Percentiles rank a stretch among this genome's conserved stretches.
phyloP scores from a whole-genome alignment of 306 rosid genomes.

The Cicer chorassanicum region DNA sequence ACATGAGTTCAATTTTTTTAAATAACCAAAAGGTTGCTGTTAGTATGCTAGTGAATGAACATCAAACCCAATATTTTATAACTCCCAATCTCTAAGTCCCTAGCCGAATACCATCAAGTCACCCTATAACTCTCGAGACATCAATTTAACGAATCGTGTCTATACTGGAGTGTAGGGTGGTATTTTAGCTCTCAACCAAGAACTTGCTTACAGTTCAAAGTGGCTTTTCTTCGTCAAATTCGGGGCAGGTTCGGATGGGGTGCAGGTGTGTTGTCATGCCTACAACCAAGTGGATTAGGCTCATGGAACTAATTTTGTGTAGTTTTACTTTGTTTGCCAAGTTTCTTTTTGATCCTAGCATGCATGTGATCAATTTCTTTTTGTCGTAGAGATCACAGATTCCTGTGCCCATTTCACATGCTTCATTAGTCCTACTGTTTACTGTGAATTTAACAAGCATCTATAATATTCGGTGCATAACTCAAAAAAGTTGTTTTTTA shows the following conservation, averaged over 20 bases:
- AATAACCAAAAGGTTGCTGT: background rate
- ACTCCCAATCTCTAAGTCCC: too few relatives aligned
- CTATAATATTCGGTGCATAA: background rate
- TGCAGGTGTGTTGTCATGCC: too few relatives aligned
- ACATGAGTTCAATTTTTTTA: background rate
- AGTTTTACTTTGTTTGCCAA: constrained; percentile 15
- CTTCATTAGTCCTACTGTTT: background rate
- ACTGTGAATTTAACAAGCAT: background rate
- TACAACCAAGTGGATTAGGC: background rate
- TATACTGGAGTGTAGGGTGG: too few relatives aligned
- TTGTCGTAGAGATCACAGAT: background rate
- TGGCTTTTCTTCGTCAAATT: too few relatives aligned
- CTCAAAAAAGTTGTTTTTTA: background rate
- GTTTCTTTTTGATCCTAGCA: background rate
- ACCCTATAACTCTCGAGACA: too few relatives aligned
- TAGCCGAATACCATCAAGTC: too few relatives aligned
- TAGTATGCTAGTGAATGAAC: background rate
- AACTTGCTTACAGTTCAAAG: background rate
- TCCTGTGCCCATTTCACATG: constrained; percentile 4
- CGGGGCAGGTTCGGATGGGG: too few relatives aligned
- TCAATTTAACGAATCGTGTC: too few relatives aligned
- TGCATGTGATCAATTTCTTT: background rate
- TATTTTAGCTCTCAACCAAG: background rate
- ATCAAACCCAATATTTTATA: too few relatives aligned
- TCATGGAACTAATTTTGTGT: background rate